These are phyloP conservation scores for Castanospermum australe DNA, from an alignment of 306 rosid genomes.

Conservation along the genomic window DNA sequence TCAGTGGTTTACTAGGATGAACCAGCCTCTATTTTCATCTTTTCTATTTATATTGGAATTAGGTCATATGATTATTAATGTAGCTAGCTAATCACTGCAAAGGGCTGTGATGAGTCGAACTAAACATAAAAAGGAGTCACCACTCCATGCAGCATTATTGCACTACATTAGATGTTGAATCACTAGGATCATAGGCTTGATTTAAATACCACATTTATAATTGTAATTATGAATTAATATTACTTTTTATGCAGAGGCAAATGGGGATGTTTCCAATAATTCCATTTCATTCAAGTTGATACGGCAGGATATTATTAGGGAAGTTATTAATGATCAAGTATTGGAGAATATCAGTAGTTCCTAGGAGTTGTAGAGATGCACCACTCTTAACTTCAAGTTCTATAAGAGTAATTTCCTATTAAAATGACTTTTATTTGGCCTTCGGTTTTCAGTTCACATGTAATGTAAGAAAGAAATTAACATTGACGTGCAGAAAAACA, in stretches of 20 bases:
- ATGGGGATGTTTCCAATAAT: not conserved
- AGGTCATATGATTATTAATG: not conserved
- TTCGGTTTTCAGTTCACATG: not conserved
- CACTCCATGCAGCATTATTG: not conserved
- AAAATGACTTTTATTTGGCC: not conserved
- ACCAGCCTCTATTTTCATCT: not conserved
- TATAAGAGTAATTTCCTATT: not conserved
- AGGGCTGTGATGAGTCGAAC: not conserved
- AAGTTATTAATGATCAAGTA: not conserved
- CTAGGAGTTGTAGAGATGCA: no score
- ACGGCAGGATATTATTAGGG: no score
- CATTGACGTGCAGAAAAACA: no score
- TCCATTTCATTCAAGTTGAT: not conserved
- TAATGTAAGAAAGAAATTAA: not conserved
- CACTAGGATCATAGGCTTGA: not conserved
- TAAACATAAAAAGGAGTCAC: not conserved
- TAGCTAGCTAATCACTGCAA: not conserved
- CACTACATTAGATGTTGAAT: not conserved
- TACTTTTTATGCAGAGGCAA: not conserved
- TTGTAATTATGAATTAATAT: not conserved
- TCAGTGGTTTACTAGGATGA: not conserved
- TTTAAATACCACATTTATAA: not conserved
- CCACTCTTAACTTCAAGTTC: not conserved
- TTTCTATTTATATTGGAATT: not conserved
- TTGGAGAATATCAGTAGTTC: not conserved